Conservation (phyloP, 2,329 filamentous ascomycete species). For the Paecilomyces dactylethromorphus region DNA sequence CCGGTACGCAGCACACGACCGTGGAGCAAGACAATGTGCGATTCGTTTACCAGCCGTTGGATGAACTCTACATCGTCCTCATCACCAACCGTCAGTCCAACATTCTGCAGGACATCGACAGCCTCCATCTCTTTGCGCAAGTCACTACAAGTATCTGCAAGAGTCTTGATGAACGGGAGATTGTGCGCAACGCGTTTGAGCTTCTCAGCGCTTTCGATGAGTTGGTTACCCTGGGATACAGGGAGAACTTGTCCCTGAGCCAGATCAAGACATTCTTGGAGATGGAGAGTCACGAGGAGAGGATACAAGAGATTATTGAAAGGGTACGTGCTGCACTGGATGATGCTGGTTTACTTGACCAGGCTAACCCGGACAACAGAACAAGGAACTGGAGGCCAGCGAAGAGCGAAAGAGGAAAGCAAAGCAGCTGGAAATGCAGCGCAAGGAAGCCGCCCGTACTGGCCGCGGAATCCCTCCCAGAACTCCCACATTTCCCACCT, state of each 20-base stretch:
- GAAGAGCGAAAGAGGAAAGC: slow-evolving; percentile 98
- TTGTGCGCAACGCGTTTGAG: slow-evolving; percentile 90
- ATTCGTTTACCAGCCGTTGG: slow-evolving; percentile 97
- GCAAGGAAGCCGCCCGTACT: slow-evolving; percentile 84
- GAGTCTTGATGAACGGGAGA: slow-evolving; percentile 91
- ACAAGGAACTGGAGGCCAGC: slow-evolving; percentile 96
- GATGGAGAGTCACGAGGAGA: slow-evolving; percentile 98
- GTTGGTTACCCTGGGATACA: slow-evolving; percentile 88
- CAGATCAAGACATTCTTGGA: slow-evolving; percentile 99
- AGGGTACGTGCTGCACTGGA: slow-evolving; percentile 52
- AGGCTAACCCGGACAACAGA: slow-evolving; percentile 47
- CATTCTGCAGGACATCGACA: slow-evolving; percentile 98
- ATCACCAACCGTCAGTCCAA: slow-evolving; percentile 99
- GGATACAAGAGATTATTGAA: slow-evolving; percentile 96
- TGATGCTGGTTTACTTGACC: slow-evolving; percentile 6
- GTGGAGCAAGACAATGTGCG: slow-evolving; percentile 99
- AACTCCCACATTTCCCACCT: slow-evolving; percentile 79
- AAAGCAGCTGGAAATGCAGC: slow-evolving; percentile 97
- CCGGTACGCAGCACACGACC: slow-evolving; percentile 92
- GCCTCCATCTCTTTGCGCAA: slow-evolving; percentile 93
- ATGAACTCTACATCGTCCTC: slow-evolving; percentile 99
- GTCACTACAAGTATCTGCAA: slow-evolving; percentile 96
- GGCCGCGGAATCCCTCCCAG: slow-evolving; percentile 62
- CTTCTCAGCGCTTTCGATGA: slow-evolving; percentile 95
- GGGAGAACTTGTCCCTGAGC: slow-evolving; percentile 90